These are phyloP conservation scores for Taiwanofungus camphoratus DNA, from an alignment of 1,284 basidiomycete genomes.

Conservation along the genomic window DNA sequence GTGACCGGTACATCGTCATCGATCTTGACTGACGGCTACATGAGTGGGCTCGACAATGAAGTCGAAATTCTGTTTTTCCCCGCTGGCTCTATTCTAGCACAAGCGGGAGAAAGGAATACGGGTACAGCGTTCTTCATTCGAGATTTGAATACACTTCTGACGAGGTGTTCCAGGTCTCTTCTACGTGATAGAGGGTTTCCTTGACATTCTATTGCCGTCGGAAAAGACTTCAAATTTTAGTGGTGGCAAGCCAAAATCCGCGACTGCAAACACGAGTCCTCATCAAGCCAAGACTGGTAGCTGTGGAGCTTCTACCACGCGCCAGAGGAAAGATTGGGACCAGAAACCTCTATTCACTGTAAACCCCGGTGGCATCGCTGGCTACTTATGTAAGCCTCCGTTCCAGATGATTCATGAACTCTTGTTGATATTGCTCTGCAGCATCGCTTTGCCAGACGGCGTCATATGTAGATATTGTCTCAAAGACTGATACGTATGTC, in stretches of 20 bases:
- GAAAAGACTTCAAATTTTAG: slow-evolving; percentile 27
- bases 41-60: slow-evolving; percentile 86
- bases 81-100: slow-evolving; percentile 81
- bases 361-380: slow-evolving; percentile 97
- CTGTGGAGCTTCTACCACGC: neutral
- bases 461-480: slow-evolving; percentile 93
- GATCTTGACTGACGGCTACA: slow-evolving; percentile 49
- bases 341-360: slow-evolving; percentile 84
- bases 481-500: slow-evolving; percentile 97
- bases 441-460: slow-evolving; percentile 89
- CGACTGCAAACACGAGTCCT: slow-evolving; percentile 11
- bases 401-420: neutral
- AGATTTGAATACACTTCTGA: no score
- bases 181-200: slow-evolving; percentile 96
- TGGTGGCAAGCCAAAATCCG: slow-evolving; percentile 13
- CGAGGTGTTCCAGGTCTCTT: slow-evolving; percentile 76
- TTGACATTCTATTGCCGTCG: slow-evolving; percentile 83
- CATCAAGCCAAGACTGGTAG: neutral
- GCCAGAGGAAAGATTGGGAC: slow-evolving; percentile 12
- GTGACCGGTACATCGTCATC: slow-evolving; percentile 59
- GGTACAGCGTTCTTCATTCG: slow-evolving; percentile 39
- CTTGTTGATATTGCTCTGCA: slow-evolving; percentile 24
- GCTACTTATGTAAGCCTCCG: slow-evolving; percentile 72
- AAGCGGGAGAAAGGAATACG: slow-evolving; percentile 86
- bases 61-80: slow-evolving; percentile 94